Evolutionary conservation across 139 green algal genomes (phyloP).

Genomic region (Pleodorina starrii): DNA sequence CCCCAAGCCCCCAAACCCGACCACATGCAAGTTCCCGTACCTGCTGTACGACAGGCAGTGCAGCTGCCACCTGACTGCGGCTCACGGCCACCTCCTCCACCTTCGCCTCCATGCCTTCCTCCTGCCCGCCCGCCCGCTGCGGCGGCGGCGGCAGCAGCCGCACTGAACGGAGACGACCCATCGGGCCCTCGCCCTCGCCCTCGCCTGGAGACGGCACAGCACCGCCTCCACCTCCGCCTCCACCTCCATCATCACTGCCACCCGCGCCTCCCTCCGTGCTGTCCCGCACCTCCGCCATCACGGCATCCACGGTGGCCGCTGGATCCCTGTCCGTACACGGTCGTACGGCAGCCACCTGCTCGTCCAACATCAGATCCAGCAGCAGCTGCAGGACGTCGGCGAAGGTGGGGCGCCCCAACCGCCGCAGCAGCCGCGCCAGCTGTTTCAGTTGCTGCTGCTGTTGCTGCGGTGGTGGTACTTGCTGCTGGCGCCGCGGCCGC

Average conservation of each 20-base stretch:
- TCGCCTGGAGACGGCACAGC: background rate
- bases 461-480: too few relatives aligned
- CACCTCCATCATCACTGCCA: background rate
- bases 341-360: background rate
- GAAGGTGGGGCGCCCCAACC: background rate
- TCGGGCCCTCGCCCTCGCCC: background rate
- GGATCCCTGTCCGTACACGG: too few relatives aligned
- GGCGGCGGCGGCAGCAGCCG: background rate
- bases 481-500: too few relatives aligned
- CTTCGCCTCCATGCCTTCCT: background rate
- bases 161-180: background rate
- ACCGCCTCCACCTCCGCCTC: background rate
- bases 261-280: background rate
- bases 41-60: background rate
- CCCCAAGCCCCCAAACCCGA: too few relatives aligned
- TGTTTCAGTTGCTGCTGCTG: too few relatives aligned
- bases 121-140: background rate
- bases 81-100: background rate
- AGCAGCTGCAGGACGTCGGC: background rate
- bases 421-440: background rate
- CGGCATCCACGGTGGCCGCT: too few relatives aligned
- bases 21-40: too few relatives aligned
- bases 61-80: background rate
- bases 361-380: constrained; percentile 15
- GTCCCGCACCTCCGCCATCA: too few relatives aligned